A percentile compares a stretch with the other conserved stretches of the same genome.
phyloP scores from a whole-genome alignment of 1,284 basidiomycete species.

The Puccinia hordei region DNA sequence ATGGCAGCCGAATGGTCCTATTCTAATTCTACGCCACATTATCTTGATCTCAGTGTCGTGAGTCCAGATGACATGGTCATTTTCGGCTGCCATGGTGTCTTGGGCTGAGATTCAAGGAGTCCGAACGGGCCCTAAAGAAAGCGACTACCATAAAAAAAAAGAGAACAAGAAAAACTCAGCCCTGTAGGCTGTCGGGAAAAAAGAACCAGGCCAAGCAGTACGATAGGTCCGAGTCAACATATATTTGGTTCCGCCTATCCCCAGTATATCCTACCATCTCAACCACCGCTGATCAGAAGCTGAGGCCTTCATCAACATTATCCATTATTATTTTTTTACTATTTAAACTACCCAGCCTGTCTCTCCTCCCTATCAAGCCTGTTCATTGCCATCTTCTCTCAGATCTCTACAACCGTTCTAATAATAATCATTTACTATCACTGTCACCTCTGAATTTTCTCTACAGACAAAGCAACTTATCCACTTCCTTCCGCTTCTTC shows the following conservation, averaged over 20 bases:
- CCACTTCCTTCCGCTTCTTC: background rate
- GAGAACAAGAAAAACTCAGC: too few species aligned
- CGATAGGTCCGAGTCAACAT: background rate
- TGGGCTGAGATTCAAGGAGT: too few species aligned
- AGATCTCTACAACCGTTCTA: background rate
- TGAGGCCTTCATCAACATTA: background rate
- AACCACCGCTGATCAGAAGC: too few species aligned
- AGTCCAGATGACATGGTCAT: too few species aligned
- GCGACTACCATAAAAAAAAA: background rate
- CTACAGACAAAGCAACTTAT: background rate
- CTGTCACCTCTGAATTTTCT: background rate
- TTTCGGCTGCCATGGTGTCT: too few species aligned
- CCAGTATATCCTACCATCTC: too few species aligned
- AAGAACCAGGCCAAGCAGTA: background rate
- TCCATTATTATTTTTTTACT: too few species aligned
- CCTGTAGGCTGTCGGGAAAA: background rate
- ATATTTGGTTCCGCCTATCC: background rate
- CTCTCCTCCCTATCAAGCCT: too few species aligned
- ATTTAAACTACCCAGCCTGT: background rate
- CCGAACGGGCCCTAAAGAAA: too few species aligned
- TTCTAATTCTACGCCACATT: too few species aligned
- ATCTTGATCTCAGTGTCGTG: too few species aligned
- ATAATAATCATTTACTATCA: background rate
- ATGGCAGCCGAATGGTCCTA: too few species aligned
- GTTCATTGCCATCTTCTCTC: background rate